A percentile compares a stretch with the other conserved stretches of the same genome.
Conservation (phyloP, 179 eudicot genomes). For the Silene coronaria region DNA sequence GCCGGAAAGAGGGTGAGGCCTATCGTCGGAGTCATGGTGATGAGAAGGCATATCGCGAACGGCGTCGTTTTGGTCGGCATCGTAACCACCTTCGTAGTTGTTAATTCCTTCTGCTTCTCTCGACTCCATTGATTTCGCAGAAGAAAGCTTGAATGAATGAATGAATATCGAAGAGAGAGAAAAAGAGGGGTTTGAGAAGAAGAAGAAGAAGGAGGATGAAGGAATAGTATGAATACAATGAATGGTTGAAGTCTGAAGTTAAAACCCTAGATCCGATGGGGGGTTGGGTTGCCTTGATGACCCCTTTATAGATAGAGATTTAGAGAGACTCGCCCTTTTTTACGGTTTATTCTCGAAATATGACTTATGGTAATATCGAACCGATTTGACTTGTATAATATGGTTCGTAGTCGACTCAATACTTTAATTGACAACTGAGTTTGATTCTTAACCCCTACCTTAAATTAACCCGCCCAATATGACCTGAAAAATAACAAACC, state of each 20-base stretch:
- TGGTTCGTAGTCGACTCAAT: no score
- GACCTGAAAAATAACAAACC: no score
- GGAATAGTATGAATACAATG: no score
- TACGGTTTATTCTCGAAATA: no score
- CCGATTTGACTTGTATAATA: no score
- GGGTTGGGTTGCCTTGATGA: neutral
- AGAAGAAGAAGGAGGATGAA: neutral
- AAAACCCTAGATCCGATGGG: slow-evolving; percentile 30
- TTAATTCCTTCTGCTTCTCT: slow-evolving; percentile 28
- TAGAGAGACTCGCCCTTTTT: no score
- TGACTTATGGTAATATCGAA: no score
- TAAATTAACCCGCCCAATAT: no score
- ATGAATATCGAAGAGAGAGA: neutral
- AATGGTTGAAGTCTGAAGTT: neutral
- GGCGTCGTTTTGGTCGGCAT: slow-evolving; percentile 34
- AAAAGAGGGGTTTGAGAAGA: neutral
- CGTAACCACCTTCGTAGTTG: slow-evolving; percentile 19
- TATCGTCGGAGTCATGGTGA: slow-evolving; percentile 27
- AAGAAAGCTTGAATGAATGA: neutral
- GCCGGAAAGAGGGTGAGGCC: slow-evolving; percentile 52
- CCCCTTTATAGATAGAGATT: neutral
- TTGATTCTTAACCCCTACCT: no score
- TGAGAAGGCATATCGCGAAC: slow-evolving; percentile 20
- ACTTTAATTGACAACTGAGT: no score
- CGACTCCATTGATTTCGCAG: slow-evolving; percentile 27